These are phyloP conservation scores for Stephania yunnanensis DNA, from an alignment of 164 flowering plant genomes.

Conservation along the genomic window DNA sequence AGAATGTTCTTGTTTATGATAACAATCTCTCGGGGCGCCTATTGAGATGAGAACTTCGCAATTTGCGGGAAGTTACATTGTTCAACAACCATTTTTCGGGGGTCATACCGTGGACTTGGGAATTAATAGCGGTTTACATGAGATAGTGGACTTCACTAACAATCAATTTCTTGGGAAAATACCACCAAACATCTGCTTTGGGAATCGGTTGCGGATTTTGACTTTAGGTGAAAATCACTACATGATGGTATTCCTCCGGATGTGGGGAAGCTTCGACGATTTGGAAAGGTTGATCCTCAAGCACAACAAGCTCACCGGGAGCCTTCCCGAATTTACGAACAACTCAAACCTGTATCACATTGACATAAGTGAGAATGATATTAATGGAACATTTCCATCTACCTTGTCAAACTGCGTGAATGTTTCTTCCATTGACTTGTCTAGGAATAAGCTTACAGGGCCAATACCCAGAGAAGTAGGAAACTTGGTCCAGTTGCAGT, in stretches of 20 bases:
- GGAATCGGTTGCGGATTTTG: constrained; percentile 34
- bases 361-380: constrained; percentile 42
- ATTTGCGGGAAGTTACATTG: constrained; percentile 41
- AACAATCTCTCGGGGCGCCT: constrained; percentile 71
- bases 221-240: constrained; percentile 53
- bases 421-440: constrained; percentile 52
- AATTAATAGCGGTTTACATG: constrained; percentile 46
- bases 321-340: constrained; percentile 38
- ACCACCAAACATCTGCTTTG: constrained; percentile 61
- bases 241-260: constrained; percentile 54
- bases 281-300: constrained; percentile 50
- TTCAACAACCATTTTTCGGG: constrained; percentile 60
- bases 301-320: constrained; percentile 54
- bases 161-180: constrained; percentile 62
- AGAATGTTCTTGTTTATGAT: constrained; percentile 36
- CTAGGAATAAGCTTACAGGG: constrained; percentile 56
- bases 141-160: constrained; percentile 49
- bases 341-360: constrained; percentile 31
- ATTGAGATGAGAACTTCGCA: constrained; percentile 38
- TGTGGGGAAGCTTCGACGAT: constrained; percentile 47
- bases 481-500: constrained; percentile 35
- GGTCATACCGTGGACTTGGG: constrained; percentile 61
- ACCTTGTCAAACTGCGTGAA: constrained; percentile 47
- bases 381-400: constrained; percentile 54
- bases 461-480: constrained; percentile 51